Conservation (phyloP, 441 rosid genomes). For the Corymbia citriodora region DNA sequence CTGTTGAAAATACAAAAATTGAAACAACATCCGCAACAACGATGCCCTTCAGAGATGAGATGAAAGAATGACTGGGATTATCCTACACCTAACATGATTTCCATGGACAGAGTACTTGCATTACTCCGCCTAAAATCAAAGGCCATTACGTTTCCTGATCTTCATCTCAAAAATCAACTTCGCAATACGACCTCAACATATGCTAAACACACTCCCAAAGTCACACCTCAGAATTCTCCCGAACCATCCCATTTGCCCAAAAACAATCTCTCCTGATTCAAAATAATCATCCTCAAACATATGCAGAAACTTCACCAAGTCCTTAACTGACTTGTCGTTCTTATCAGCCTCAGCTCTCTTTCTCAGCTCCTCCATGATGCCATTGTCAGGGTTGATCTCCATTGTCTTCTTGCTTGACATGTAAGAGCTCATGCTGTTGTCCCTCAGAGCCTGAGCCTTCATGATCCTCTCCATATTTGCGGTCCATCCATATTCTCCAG, state of each 20-base stretch:
- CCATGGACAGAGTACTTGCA: background rate
- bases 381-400: constrained; percentile 8
- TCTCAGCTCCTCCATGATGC: constrained; percentile 5
- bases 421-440: constrained; percentile 6
- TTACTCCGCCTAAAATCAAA: background rate
- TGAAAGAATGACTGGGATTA: background rate
- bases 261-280: background rate
- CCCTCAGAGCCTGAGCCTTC: constrained; percentile 1
- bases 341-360: constrained; percentile 3
- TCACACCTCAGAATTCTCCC: background rate
- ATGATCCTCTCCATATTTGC: constrained; percentile 5
- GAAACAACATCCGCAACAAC: too few relatives aligned
- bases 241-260: background rate
- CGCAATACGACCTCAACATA: background rate
- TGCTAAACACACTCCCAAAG: background rate
- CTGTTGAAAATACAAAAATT: too few relatives aligned
- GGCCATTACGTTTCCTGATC: background rate
- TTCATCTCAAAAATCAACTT: background rate
- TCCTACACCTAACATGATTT: background rate
- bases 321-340: constrained; percentile 70
- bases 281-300: background rate
- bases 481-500: constrained; percentile 1
- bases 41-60: background rate
- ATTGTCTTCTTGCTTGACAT: constrained; percentile 9
- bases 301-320: constrained; percentile 18